A percentile compares a stretch with the other conserved stretches of the same genome.
These are phyloP conservation scores for Monilinia vaccinii-corymbosi DNA, from an alignment of 2,329 filamentous ascomycete genomes.

Conservation along the genomic window DNA sequence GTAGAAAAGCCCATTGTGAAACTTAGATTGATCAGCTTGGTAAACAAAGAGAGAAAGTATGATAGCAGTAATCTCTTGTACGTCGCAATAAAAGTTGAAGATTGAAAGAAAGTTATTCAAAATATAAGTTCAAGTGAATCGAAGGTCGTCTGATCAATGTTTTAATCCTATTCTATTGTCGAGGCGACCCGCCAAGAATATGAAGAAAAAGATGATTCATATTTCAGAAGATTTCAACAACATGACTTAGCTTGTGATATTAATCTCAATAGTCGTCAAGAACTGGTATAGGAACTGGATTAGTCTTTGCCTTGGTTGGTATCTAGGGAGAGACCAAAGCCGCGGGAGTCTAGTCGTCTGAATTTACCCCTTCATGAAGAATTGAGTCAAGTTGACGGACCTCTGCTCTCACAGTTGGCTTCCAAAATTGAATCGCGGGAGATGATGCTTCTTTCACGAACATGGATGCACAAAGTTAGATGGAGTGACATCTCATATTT, in stretches of 20 bases:
- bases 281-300: no score
- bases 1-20: background rate
- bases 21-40: background rate
- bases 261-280: no score
- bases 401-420: no score
- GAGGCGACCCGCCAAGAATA: background rate
- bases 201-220: background rate
- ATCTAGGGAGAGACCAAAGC: background rate
- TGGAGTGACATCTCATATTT: background rate
- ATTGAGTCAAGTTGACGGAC: no score
- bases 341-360: background rate
- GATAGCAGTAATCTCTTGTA: background rate
- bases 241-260: no score
- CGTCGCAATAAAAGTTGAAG: background rate
- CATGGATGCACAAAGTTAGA: no score
- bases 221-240: no score
- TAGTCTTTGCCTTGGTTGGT: background rate
- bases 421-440: no score
- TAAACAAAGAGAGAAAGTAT: background rate
- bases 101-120: background rate
- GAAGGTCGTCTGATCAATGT: background rate
- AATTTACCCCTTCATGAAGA: background rate
- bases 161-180: background rate
- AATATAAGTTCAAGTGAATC: background rate
- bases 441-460: background rate